Percentiles rank a stretch among this genome's conserved stretches.
Evolutionary conservation across 2,329 filamentous ascomycete species (phyloP).

Genomic region (Alternaria sp.): DNA sequence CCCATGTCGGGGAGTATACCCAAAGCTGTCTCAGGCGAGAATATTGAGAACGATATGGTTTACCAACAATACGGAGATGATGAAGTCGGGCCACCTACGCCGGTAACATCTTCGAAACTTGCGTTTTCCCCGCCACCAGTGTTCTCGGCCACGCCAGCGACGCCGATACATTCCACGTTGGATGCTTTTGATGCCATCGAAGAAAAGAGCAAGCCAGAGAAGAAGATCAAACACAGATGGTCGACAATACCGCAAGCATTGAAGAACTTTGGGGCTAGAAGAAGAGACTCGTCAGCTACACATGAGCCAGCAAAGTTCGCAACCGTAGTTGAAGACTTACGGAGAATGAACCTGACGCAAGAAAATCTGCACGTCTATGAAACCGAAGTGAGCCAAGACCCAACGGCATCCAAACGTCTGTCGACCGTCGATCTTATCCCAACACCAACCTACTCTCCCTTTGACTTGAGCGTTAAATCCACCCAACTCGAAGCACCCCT

Average conservation of each 20-base stretch:
- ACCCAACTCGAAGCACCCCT: constrained; percentile 20
- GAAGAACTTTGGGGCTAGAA: constrained; percentile 31
- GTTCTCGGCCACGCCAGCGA: constrained; percentile 20
- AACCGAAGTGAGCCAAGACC: constrained; percentile 12
- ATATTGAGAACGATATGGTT: constrained; percentile 34
- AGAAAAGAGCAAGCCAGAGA: constrained; percentile 28
- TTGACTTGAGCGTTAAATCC: constrained; percentile 18
- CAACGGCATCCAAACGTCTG: constrained; percentile 16
- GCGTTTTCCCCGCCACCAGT: constrained; percentile 17
- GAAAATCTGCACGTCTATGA: constrained; percentile 24
- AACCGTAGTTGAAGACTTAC: constrained; percentile 20
- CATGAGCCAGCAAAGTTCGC: constrained; percentile 23
- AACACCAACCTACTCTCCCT: constrained; percentile 35
- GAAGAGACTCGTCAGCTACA: constrained; percentile 25
- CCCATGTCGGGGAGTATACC: constrained; percentile 29
- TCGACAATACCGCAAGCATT: constrained; percentile 34
- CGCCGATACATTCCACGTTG: constrained; percentile 19
- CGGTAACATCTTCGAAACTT: constrained; percentile 13
- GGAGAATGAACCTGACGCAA: constrained; percentile 25
- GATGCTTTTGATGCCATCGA: constrained; percentile 14
- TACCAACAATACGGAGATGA: constrained; percentile 27
- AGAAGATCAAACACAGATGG: constrained; percentile 35
- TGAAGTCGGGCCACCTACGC: constrained; percentile 33
- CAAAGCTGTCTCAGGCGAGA: constrained; percentile 33
- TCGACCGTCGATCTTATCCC: constrained; percentile 28